Evolutionary conservation across 108 stramenopile species (phyloP).

Genomic region (Chaetoceros tenuissimus): DNA sequence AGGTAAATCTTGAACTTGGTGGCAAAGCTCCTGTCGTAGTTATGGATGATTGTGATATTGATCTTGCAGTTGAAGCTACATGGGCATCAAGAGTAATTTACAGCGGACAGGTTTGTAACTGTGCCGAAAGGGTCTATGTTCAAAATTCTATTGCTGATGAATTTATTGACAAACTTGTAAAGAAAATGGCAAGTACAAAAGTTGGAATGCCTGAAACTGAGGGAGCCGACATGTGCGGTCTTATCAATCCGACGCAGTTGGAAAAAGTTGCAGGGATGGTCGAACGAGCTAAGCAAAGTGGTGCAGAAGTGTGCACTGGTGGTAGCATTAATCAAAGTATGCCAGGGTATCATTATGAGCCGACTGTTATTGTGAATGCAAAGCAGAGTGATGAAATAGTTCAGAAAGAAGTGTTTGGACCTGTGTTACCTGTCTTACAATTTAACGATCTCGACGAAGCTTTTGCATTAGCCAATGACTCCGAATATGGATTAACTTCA

Average conservation of each 20-base stretch:
- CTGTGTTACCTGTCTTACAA: slow-evolving; percentile 29
- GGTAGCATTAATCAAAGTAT: slow-evolving; percentile 2
- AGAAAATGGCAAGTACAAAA: slow-evolving; percentile 12
- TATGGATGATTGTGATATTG: slow-evolving; percentile 14
- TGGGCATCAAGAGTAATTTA: slow-evolving; percentile 15
- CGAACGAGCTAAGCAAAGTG: slow-evolving; percentile 12
- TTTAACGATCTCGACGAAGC: slow-evolving; percentile 44
- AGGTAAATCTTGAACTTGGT: slow-evolving; percentile 39
- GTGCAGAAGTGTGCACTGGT: slow-evolving; percentile 27
- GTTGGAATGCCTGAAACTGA: slow-evolving; percentile 25
- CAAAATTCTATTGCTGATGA: slow-evolving; percentile 26
- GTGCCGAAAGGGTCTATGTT: slow-evolving; percentile 32
- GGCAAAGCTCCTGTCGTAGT: slow-evolving; percentile 45
- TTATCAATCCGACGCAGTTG: slow-evolving; percentile 17
- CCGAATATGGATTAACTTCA: slow-evolving; percentile 43
- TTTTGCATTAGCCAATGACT: slow-evolving; percentile 49
- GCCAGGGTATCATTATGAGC: slow-evolving; percentile 25
- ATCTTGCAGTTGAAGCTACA: slow-evolving; percentile 16
- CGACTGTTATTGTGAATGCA: slow-evolving; percentile 20
- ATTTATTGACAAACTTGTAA: slow-evolving; percentile 19
- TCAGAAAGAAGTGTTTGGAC: slow-evolving; percentile 48
- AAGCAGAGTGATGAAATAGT: slow-evolving; percentile 13
- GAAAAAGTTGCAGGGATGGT: slow-evolving; percentile 20
- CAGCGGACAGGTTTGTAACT: slow-evolving; percentile 27
- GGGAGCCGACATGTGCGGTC: slow-evolving; percentile 13